These are phyloP conservation scores for Lentinula sp. DNA, from an alignment of 768 basidiomycete species.

Conservation along the genomic window DNA sequence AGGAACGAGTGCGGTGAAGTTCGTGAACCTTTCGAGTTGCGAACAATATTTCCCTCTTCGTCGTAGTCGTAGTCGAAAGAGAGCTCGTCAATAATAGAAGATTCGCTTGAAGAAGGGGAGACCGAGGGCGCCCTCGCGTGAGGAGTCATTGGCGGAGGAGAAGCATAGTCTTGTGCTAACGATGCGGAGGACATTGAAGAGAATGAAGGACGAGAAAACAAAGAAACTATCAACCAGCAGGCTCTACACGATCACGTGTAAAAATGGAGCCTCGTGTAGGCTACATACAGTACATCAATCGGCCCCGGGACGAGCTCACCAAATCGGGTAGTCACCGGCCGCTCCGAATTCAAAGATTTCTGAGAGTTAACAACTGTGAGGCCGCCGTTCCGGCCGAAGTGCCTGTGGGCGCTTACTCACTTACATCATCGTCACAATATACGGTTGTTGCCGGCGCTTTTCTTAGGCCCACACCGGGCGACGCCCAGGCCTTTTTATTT, in stretches of 20 bases:
- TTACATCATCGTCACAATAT: too few relatives aligned
- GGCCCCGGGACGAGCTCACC: too few relatives aligned
- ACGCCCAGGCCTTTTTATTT: too few relatives aligned
- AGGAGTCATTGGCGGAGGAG: neutral
- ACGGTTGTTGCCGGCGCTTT: too few relatives aligned
- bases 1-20: conserved; percentile 35
- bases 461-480: too few relatives aligned
- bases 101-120: conserved; percentile 47
- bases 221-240: neutral
- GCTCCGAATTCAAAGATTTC: too few relatives aligned
- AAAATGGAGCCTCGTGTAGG: neutral
- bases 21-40: conserved; percentile 46
- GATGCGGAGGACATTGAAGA: neutral
- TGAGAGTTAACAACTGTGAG: too few relatives aligned
- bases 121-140: conserved; percentile 15
- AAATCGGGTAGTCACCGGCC: too few relatives aligned
- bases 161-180: neutral
- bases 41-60: conserved; percentile 48
- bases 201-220: neutral
- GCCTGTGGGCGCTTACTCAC: too few relatives aligned
- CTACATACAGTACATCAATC: neutral
- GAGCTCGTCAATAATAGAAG: conserved; percentile 54
- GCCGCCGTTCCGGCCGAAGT: too few relatives aligned
- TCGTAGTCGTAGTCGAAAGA: conserved; percentile 62
- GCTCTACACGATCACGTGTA: conserved; percentile 7